Evolutionary conservation across 768 basidiomycete species (phyloP), one percentile per base, ranked within the genome.

Genomic region (Mrakia gelida): DNA sequence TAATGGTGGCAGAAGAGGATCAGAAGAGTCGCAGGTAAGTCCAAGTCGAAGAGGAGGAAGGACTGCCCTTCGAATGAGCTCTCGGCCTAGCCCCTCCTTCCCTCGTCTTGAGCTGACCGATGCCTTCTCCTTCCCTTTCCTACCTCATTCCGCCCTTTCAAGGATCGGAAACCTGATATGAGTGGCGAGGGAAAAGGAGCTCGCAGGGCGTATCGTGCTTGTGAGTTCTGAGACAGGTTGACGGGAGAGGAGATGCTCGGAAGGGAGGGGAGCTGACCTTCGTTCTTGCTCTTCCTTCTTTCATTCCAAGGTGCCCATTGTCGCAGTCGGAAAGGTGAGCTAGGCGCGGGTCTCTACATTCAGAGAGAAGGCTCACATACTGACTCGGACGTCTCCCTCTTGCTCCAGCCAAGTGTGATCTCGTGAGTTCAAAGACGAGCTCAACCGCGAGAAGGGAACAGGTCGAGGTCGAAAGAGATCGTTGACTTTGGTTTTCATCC

Each of bases 121-220:
- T 18, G 59, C 11, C 26, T 38, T 43, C 34, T 41, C 3, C 21
- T 10, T 43, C 21, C 10, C 10, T n/a, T 23, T n/a, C 38, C 18
- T 70, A 7, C 21, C 3, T 23, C 38, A 1, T 41, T 43, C 67
- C 49, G 45, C 45, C 15, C 45, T 16, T 16, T 18, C 2, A 21
- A 70, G 67, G 67, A 70, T 26, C 38, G 38, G 21, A 70, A 70
- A n/a, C 67, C 67, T 21, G 67, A 70, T 11, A 6, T 70, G 34
- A 23, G 26, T n/a, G 16, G 23, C 11, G 65, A 67, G 10, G 67
- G 38, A 10, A 43, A 43, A 21, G 41, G 26, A 11, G 38, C 34
- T 21, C 15, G 67, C 7, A 18, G 67, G 23, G 67, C 67, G 7
- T 70, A 70, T 38, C 34, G 67, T 45, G 67, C 67, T 38, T 70